Percentiles rank a stretch among this genome's conserved stretches.
phyloP scores from a whole-genome alignment of 2,329 filamentous ascomycete species.

The Penicillium capsulatum region DNA sequence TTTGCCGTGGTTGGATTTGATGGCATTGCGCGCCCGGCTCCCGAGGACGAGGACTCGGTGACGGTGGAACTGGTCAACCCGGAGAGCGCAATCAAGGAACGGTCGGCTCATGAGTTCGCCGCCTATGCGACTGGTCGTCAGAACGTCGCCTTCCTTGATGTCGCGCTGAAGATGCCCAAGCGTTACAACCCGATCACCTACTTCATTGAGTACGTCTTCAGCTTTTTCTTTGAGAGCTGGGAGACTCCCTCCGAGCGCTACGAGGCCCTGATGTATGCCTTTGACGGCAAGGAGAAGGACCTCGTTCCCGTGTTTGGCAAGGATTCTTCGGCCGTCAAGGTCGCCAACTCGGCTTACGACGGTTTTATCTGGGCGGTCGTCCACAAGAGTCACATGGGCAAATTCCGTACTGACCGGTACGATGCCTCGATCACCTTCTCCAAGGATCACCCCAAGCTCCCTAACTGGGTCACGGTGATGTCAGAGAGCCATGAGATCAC shows the following conservation, averaged over 20 bases:
- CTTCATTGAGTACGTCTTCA: slow-evolving; percentile 62
- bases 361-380: slow-evolving; percentile 93
- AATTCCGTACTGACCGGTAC: slow-evolving; percentile 85
- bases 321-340: slow-evolving; percentile 55
- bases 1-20: slow-evolving; percentile 84
- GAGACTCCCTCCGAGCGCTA: slow-evolving; percentile 65
- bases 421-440: slow-evolving; percentile 89
- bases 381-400: slow-evolving; percentile 91
- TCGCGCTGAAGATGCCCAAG: slow-evolving; percentile 76
- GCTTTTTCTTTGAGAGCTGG: slow-evolving; percentile 77
- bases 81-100: slow-evolving; percentile 71
- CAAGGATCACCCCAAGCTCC: slow-evolving; percentile 87
- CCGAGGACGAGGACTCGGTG: slow-evolving; percentile 43
- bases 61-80: slow-evolving; percentile 44
- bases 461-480: slow-evolving; percentile 89
- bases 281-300: slow-evolving; percentile 83
- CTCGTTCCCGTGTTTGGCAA: slow-evolving; percentile 64
- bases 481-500: slow-evolving; percentile 95
- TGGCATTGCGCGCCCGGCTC: slow-evolving; percentile 46
- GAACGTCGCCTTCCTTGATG: slow-evolving; percentile 86
- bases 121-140: slow-evolving; percentile 87
- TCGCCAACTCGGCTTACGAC: slow-evolving; percentile 64
- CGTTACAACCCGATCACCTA: slow-evolving; percentile 74
- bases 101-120: slow-evolving; percentile 77
- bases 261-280: slow-evolving; percentile 77